Evolutionary conservation across 768 basidiomycete species (phyloP), one percentile per base, ranked within the genome.

Genomic region (Pulveroboletus sp.): DNA sequence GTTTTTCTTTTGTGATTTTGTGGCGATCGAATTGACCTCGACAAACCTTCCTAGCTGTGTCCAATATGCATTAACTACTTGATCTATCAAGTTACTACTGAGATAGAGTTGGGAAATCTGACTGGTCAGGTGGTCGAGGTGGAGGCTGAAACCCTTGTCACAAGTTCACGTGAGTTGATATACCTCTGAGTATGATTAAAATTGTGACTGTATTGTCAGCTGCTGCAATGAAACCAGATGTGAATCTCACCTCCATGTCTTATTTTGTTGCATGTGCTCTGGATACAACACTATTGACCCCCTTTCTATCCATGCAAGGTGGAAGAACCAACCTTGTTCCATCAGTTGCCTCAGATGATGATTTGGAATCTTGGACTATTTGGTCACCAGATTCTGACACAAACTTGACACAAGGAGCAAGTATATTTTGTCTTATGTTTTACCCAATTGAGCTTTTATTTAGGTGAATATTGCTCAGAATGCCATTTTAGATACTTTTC

Each of bases 201-300:
- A 16, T 5, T n/a, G 11, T 24, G 6, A 29, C 33, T 24, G 2
- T 24, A 10, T 31, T 4, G 1, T 16, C 9, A 24, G 32, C 16
- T 5, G 3, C 16, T 11, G 5, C 6, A 31, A n/a, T 14, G 12
- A 2, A 7, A 6, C 16, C 21, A 13, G 13, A 23, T 25, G 21
- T 12, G 3, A 35, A 19, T 8, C 2, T 44, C 20, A 13, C 51
- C 23, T 29, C 6, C 14, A 37, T 34, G n/a, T 5, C 37, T 4
- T 43, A 36, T 29, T 56, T 43, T 47, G 41, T 44, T 11, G 51
- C 41, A 50, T 56, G 55, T 7, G 40, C 37, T 17, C 13, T 54
- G 7, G 32, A 49, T 40, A 27, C 45, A 24, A 32, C 13, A 32
- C 16, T 33, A 3, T 6, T 32, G 4, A 13, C 12, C 3, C 12